Base-by-base conservation (phyloP, 257 asterid species). In the Solanum phureja region DNA sequence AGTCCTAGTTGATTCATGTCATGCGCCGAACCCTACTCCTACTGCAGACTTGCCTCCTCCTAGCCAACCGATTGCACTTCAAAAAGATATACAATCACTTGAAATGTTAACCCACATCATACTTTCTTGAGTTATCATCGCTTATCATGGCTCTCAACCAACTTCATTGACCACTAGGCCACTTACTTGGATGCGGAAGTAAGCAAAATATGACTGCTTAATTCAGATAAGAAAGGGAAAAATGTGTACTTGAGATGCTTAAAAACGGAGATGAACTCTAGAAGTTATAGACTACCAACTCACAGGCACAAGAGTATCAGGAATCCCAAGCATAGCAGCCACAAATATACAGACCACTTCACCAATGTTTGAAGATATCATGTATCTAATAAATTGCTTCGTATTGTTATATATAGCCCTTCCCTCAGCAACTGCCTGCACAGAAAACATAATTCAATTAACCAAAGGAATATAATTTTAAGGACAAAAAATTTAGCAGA, bases 401-500 rank as follows among this genome's bases (percentile, higher is more conserved):
- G 98, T 96, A 91, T 96, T 96, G 90, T 96, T 96, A 91, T 95
- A 96, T 91, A 96, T 96, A 82, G 98, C 98, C 93, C 99, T 93
- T 85, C 99, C 99, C 90, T 96, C 99, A n/a, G 99, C 99, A 91
- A 96, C 96, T 92, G 99, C 99, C 99, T 97, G 92, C 86, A 58
- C 76, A 86, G 21, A 86, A 79, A 83, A 44, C 84, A 44, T 79
- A 79, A 44, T 79, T 44, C 66, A 79, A 64, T 52, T 21, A 29
- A 69, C 69, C 68, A 24, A 69, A 16, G 24, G 79, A 52, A 64
- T n/a, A 69, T 4, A 8, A 42, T 8, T 35, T 27, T 24, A 62
- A 38, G 82, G 42, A 38, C 71, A 86, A 58, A 69, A 86, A 90
- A 31, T 18, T 49, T 46, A 14, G 64, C 64, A 86, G 73, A 86